A percentile compares a stretch with the other conserved stretches of the same genome.
These are phyloP conservation scores for Daedalea quercina DNA, from an alignment of 768 basidiomycete species.

Conservation along the genomic window DNA sequence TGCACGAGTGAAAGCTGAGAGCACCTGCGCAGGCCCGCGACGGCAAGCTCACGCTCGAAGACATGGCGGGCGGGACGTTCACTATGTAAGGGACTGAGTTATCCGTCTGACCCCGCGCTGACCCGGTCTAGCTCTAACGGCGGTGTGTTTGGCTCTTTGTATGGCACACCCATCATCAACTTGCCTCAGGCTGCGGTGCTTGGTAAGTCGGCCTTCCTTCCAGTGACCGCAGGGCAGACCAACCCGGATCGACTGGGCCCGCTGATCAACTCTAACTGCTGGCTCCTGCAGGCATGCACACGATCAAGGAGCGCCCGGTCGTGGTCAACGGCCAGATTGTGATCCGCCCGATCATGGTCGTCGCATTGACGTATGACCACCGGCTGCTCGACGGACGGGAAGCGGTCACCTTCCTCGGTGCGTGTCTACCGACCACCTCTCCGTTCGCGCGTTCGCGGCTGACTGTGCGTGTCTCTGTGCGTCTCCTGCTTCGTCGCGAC, in stretches of 20 bases:
- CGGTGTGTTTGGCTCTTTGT: slow-evolving; percentile 95
- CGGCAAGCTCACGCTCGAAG: slow-evolving; percentile 91
- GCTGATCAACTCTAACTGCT: neutral
- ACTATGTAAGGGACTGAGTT: slow-evolving; percentile 65
- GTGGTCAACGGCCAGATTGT: slow-evolving; percentile 95
- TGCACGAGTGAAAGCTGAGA: slow-evolving; percentile 2
- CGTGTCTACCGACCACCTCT: slow-evolving; percentile 22
- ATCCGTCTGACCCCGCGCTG: neutral
- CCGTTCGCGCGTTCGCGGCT: neutral
- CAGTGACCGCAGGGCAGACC: neutral
- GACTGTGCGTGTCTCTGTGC: neutral
- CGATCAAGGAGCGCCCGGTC: slow-evolving; percentile 86
- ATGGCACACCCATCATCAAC: slow-evolving; percentile 99
- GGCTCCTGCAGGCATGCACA: slow-evolving; percentile 68
- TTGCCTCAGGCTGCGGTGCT: slow-evolving; percentile 92
- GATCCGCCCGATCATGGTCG: slow-evolving; percentile 94
- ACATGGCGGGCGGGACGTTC: slow-evolving; percentile 98
- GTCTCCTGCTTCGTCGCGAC: neutral
- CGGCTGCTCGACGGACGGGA: slow-evolving; percentile 93
- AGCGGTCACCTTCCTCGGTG: slow-evolving; percentile 95
- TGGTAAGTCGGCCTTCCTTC: slow-evolving; percentile 35
- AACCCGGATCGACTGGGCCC: neutral
- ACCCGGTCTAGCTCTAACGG: slow-evolving; percentile 76
- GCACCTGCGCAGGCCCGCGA: slow-evolving; percentile 59
- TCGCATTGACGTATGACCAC: slow-evolving; percentile 93